Evolutionary conservation across 495 filamentous ascomycete genomes (phyloP).

Genomic region (Sporormia fimetaria): DNA sequence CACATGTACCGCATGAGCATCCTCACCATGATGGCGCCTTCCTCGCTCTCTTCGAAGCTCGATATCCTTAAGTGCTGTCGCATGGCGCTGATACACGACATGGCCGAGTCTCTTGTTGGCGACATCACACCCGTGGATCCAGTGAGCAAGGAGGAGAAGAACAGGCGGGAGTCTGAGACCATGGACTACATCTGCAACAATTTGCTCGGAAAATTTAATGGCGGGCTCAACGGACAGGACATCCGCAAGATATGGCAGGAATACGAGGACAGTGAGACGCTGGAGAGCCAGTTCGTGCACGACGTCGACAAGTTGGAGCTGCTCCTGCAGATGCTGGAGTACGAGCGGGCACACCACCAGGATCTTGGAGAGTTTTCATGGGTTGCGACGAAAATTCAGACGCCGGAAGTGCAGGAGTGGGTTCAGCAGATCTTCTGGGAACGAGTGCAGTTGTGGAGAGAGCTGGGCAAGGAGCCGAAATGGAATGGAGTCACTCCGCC

Average conservation of each 20-base stretch:
- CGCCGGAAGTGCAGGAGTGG: conserved; percentile 74
- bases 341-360: conserved; percentile 62
- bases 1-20: conserved; percentile 99
- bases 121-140: conserved; percentile 89
- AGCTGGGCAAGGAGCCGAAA: conserved; percentile 10
- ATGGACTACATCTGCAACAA: conserved; percentile 76
- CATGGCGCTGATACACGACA: conserved; percentile 93
- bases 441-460: conserved; percentile 60
- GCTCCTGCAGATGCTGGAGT: conserved; percentile 89
- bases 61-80: conserved; percentile 76
- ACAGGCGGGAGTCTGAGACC: conserved; percentile 66
- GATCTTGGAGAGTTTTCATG: conserved; percentile 77
- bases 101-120: conserved; percentile 89
- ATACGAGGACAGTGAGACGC: conserved; percentile 76
- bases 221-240: conserved; percentile 51
- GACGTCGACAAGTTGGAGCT: conserved; percentile 96
- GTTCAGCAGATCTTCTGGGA: conserved; percentile 62
- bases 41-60: conserved; percentile 53
- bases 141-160: conserved; percentile 65
- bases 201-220: conserved; percentile 63
- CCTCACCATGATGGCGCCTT: conserved; percentile 86
- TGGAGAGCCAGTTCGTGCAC: conserved; percentile 81
- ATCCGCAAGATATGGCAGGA: conserved; percentile 79
- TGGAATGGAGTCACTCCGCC: conserved; percentile 8
- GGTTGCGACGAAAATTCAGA: conserved; percentile 58